Conservation (phyloP, 1,284 basidiomycete genomes). For the Cryptococcus maquisensis region DNA sequence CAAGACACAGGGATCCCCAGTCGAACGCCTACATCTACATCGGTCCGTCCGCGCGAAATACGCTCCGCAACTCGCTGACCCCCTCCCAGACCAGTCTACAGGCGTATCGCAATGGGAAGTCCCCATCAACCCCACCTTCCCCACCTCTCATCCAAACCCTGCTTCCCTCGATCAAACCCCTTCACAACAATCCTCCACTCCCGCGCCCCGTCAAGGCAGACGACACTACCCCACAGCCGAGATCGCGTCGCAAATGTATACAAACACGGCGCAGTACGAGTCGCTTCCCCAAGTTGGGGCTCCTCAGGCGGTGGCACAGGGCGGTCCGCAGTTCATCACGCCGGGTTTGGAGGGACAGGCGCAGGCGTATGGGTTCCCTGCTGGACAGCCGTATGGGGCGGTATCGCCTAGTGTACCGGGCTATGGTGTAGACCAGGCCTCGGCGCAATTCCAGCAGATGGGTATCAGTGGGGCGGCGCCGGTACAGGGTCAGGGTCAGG, state of each 20-base stretch:
- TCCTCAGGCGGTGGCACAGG: slow-evolving; percentile 49
- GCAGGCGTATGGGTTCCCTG: slow-evolving; percentile 17
- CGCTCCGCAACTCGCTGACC: neutral
- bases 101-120: slow-evolving; percentile 66
- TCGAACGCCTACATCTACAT: slow-evolving; percentile 82
- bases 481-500: slow-evolving; percentile 49
- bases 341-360: slow-evolving; percentile 64
- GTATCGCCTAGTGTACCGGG: slow-evolving; percentile 14
- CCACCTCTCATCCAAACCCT: slow-evolving; percentile 21
- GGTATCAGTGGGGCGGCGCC: slow-evolving; percentile 52
- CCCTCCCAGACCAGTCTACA: slow-evolving; percentile 37
- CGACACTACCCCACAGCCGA: slow-evolving; percentile 87
- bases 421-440: slow-evolving; percentile 59
- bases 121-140: slow-evolving; percentile 46
- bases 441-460: slow-evolving; percentile 85
- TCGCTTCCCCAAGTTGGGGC: slow-evolving; percentile 35
- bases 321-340: slow-evolving; percentile 63
- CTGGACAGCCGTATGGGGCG: neutral
- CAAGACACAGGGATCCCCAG: slow-evolving; percentile 63
- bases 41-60: slow-evolving; percentile 49
- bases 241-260: slow-evolving; percentile 48
- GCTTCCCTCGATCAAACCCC: slow-evolving; percentile 1
- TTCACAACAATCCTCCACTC: slow-evolving; percentile 26
- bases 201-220: slow-evolving; percentile 58
- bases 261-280: slow-evolving; percentile 50